A percentile compares a stretch with the other conserved stretches of the same genome.
These are phyloP conservation scores for Agaricus bisporus DNA, from an alignment of 768 basidiomycete genomes.

Conservation along the genomic window DNA sequence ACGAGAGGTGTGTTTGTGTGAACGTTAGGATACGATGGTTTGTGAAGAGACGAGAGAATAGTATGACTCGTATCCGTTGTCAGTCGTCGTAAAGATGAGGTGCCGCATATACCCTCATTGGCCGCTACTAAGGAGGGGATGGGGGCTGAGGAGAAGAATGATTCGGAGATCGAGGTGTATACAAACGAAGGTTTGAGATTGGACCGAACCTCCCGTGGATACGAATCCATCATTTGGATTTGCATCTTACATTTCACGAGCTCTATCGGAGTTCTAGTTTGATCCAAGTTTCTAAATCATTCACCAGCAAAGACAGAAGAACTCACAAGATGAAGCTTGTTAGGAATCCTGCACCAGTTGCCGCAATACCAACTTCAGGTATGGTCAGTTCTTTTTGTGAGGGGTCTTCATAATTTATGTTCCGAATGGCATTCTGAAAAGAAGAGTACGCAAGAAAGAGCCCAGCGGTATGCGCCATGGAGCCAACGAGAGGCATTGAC, in stretches of 20 bases:
- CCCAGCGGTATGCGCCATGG: constrained; percentile 90
- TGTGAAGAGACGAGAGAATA: constrained; percentile 6
- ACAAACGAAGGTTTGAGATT: constrained; percentile 72
- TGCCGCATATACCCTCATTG: not conserved
- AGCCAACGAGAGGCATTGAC: constrained; percentile 89
- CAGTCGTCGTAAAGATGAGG: not conserved
- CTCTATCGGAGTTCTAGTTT: constrained; percentile 27
- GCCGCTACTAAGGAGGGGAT: not conserved
- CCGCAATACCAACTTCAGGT: constrained; percentile 70
- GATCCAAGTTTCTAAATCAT: not conserved
- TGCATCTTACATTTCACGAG: constrained; percentile 35
- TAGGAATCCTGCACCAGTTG: constrained; percentile 79
- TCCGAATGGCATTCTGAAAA: constrained; percentile 58
- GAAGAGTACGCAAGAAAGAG: constrained; percentile 86
- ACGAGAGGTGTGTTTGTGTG: constrained; percentile 12
- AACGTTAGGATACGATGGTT: constrained; percentile 12
- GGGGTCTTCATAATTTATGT: constrained; percentile 24
- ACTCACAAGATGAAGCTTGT: constrained; percentile 87
- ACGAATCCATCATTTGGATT: constrained; percentile 23
- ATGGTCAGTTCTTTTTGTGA: constrained; percentile 43
- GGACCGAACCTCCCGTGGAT: constrained; percentile 3
- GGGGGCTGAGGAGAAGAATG: not conserved
- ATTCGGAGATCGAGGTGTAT: constrained; percentile 24
- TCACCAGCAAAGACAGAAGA: not conserved
- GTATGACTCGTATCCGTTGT: not conserved